These are phyloP conservation scores for Lantana camara DNA, from an alignment of 257 asterid genomes.

Conservation along the genomic window DNA sequence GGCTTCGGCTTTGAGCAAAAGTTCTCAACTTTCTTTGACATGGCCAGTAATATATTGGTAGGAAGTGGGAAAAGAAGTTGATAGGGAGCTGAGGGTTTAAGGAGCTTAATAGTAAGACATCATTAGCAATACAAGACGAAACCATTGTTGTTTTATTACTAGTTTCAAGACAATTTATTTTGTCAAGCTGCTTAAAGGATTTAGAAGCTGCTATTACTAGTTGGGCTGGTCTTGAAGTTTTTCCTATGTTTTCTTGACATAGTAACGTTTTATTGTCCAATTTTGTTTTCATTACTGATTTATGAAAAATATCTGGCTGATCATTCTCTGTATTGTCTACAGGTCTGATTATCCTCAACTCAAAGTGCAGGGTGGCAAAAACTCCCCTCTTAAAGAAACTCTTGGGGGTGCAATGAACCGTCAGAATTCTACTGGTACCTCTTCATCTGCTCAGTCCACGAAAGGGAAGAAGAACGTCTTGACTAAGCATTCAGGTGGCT, in stretches of 20 bases:
- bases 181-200: background rate
- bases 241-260: background rate
- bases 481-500: slow-evolving; percentile 57
- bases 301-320: background rate
- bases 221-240: slow-evolving; percentile 4
- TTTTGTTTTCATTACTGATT: background rate
- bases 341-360: slow-evolving; percentile 65
- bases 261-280: background rate
- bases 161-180: too few relatives aligned
- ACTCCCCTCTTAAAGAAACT: slow-evolving; percentile 43
- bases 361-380: slow-evolving; percentile 53
- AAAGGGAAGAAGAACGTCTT: slow-evolving; percentile 54
- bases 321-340: slow-evolving; percentile 26
- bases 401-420: slow-evolving; percentile 44
- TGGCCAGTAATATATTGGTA: too few relatives aligned
- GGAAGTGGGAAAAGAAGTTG: too few relatives aligned
- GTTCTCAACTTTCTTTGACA: too few relatives aligned
- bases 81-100: too few relatives aligned
- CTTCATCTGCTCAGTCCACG: slow-evolving; percentile 35
- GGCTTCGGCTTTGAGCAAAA: too few relatives aligned
- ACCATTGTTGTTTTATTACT: too few relatives aligned
- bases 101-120: too few relatives aligned
- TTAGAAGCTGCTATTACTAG: background rate
- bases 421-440: slow-evolving; percentile 48
- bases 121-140: too few relatives aligned